Percentiles rank a stretch among this genome's conserved stretches.
Conservation (phyloP, 2,329 filamentous ascomycete species). For the Cyanodermella asteris region DNA sequence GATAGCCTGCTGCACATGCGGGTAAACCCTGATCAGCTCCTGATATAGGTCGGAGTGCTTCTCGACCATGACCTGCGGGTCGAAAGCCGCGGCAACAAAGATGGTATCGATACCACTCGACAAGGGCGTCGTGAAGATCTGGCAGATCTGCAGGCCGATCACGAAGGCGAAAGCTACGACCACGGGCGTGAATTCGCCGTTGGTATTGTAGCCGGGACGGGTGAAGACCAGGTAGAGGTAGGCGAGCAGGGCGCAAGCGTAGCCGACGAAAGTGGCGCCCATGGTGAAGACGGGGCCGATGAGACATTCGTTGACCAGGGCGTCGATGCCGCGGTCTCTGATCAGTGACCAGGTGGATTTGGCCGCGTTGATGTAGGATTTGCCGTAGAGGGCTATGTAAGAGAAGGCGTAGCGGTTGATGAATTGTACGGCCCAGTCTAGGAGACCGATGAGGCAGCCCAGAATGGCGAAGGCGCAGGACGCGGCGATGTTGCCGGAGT, state of each 20-base stretch:
- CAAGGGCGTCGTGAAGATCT: slow-evolving; percentile 74
- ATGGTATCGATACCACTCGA: slow-evolving; percentile 79
- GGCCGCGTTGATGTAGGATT: slow-evolving; percentile 63
- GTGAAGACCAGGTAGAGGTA: slow-evolving; percentile 79
- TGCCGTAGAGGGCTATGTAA: slow-evolving; percentile 83
- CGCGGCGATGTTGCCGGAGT: slow-evolving; percentile 46
- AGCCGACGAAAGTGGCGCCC: slow-evolving; percentile 65
- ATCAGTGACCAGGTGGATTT: slow-evolving; percentile 86
- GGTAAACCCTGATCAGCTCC: slow-evolving; percentile 61
- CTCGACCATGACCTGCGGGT: slow-evolving; percentile 46
- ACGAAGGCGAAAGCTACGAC: slow-evolving; percentile 72
- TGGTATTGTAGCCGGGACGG: slow-evolving; percentile 53
- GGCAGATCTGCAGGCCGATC: slow-evolving; percentile 73
- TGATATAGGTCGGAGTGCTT: slow-evolving; percentile 68
- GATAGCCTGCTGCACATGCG: slow-evolving; percentile 59
- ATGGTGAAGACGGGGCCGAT: slow-evolving; percentile 52
- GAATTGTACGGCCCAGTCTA: slow-evolving; percentile 67
- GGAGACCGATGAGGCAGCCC: slow-evolving; percentile 50
- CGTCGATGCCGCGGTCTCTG: slow-evolving; percentile 76
- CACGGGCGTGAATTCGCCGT: slow-evolving; percentile 46
- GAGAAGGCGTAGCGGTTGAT: slow-evolving; percentile 85
- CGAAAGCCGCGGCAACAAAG: slow-evolving; percentile 56
- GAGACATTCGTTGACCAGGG: slow-evolving; percentile 71
- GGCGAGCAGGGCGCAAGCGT: slow-evolving; percentile 56
- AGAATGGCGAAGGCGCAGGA: slow-evolving; percentile 50